These are phyloP conservation scores for Rhodosorus marinus DNA, from an alignment of 23 red algal species.

Conservation along the genomic window DNA sequence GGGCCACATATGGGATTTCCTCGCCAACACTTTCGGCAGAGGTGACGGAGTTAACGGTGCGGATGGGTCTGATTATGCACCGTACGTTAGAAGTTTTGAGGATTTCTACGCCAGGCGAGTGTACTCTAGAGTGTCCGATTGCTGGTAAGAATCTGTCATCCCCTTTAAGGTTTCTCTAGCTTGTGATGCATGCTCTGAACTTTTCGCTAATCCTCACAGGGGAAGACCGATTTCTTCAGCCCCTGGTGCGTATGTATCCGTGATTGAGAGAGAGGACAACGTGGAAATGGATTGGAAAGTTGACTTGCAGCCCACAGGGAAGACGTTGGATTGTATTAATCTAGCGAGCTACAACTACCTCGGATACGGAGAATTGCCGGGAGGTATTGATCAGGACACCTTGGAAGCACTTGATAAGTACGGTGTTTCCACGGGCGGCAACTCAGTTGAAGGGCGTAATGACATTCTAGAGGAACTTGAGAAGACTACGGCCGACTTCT, in stretches of 20 bases:
- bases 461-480: slow-evolving; percentile 47
- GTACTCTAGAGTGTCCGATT: slow-evolving; percentile 80
- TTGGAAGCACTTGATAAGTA: slow-evolving; percentile 27
- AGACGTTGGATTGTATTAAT: slow-evolving; percentile 29
- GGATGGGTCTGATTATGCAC: slow-evolving; percentile 35
- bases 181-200: too few relatives aligned
- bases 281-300: neutral
- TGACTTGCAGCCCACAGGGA: neutral
- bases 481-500: slow-evolving; percentile 55
- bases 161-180: too few relatives aligned
- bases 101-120: slow-evolving; percentile 97
- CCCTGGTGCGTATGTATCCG: slow-evolving; percentile 75
- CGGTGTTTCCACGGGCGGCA: slow-evolving; percentile 33
- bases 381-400: slow-evolving; percentile 55
- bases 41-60: too few relatives aligned
- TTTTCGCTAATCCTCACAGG: too few relatives aligned
- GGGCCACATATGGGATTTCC: too few relatives aligned
- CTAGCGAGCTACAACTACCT: slow-evolving; percentile 95
- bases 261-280: slow-evolving; percentile 49
- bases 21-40: too few relatives aligned
- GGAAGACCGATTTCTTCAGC: slow-evolving; percentile 65
- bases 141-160: too few relatives aligned
- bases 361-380: slow-evolving; percentile 92
- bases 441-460: slow-evolving; percentile 19
- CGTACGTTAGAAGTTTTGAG: slow-evolving; percentile 64